These are phyloP conservation scores for Aphanomyces euteiches DNA, from an alignment of 352 stramenopile species.

Conservation along the genomic window DNA sequence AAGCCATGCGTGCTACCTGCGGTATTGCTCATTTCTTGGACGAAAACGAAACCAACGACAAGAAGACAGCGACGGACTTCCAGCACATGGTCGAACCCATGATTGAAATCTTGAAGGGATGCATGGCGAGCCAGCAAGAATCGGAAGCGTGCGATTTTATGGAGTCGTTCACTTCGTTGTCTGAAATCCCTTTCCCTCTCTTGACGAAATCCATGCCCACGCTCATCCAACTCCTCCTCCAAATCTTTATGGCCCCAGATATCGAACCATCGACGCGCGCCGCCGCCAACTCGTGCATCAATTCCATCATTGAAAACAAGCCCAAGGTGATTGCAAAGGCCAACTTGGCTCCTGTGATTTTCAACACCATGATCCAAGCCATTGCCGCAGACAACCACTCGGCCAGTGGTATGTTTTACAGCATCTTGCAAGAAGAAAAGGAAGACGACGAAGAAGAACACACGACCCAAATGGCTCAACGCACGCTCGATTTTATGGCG, in stretches of 20 bases:
- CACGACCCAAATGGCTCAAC: conserved; percentile 73
- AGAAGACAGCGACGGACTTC: conserved; percentile 48
- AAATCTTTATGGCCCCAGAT: conserved; percentile 71
- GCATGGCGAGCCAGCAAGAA: conserved; percentile 70
- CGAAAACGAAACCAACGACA: conserved; percentile 42
- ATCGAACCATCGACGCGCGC: conserved; percentile 75
- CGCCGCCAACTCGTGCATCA: conserved; percentile 75
- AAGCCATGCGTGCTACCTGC: conserved; percentile 74
- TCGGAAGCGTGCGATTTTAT: conserved; percentile 81
- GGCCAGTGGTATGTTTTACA: conserved; percentile 79
- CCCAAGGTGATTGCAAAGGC: conserved; percentile 87
- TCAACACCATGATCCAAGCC: conserved; percentile 83
- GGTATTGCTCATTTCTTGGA: conserved; percentile 78
- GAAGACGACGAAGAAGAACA: conserved; percentile 64
- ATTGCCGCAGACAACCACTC: conserved; percentile 70
- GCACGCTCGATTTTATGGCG: conserved; percentile 80
- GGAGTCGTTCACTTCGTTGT: conserved; percentile 82
- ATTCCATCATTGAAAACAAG: conserved; percentile 86
- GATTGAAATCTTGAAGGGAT: conserved; percentile 83
- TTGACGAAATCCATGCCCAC: conserved; percentile 72
- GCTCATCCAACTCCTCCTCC: conserved; percentile 80
- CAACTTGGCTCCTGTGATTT: conserved; percentile 75
- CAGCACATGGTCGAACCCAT: conserved; percentile 74
- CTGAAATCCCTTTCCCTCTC: conserved; percentile 78
- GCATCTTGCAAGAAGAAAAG: conserved; percentile 65